Base-by-base conservation (phyloP, 495 filamentous ascomycete species). In the Aspergillus saccharolyticus region DNA sequence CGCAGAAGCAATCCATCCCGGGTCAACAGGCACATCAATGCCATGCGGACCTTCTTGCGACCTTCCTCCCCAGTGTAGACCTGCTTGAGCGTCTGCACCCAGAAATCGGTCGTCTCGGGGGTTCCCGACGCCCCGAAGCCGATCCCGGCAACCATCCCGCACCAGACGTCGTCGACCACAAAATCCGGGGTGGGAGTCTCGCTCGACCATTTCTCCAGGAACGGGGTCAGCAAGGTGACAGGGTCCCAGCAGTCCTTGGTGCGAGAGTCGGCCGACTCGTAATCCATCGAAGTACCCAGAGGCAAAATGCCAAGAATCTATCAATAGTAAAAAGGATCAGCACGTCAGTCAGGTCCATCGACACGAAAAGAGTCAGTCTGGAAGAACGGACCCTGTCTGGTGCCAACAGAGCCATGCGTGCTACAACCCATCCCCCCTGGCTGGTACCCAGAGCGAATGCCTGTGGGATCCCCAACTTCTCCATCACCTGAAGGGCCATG, bases 341-440 rank as follows among this genome's bases (percentile, higher is more conserved):
- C 22, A 5, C 9, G 17, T 50, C 3, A 39, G 12, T 5, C 14
- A 2, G 14, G 12, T 39, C 7, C 5, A 8, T 39, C 33, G 33
- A 39, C 45, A 3, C 14, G 44, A 9, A 3, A 17, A 20, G 12
- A 47, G 24, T 47, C 1, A 25, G 10, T n/a, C 12, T 49, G 22
- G 15, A 19, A 18, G 2, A 21, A 66, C 60, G 7, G 64, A 82
- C 78, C 69, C 67, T 79, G 20, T 85, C 80, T 0, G 84, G 85
- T 8, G 78, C 80, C 51, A 87, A 57, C 45, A 87, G 56, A 0
- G 82, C 84, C 84, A 88, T 87, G 15, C 84, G 64, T 4, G 74
- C 70, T 0, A 78, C 80, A 21, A 88, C 80, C 83, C 83, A 88
- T 1, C 82, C 84, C 0, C 85, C 85, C 65, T 88, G 85, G 58